phyloP scores from a whole-genome alignment of 257 asterid species.

The Asclepias syriaca region DNA sequence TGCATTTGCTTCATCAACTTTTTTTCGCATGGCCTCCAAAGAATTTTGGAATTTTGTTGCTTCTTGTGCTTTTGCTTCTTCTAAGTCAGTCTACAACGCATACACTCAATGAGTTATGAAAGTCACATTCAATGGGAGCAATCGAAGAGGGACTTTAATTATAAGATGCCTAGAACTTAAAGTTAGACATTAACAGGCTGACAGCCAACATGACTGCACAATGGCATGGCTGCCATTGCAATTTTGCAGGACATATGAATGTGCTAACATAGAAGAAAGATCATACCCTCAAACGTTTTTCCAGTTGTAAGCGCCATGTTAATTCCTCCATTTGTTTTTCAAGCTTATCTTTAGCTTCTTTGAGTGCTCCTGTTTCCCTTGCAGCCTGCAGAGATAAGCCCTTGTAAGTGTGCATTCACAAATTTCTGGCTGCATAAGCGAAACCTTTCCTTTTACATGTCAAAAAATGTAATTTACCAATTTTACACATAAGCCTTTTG shows the following conservation, averaged over 20 bases:
- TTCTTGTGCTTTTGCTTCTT: slow-evolving; percentile 83
- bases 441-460: not conserved
- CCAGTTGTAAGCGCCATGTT: slow-evolving; percentile 94
- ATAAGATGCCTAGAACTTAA: not conserved
- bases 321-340: slow-evolving; percentile 95
- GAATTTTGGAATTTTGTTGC: slow-evolving; percentile 58
- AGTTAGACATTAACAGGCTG: not conserved
- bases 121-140: not conserved
- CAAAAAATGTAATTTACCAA: not conserved
- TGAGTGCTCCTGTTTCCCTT: slow-evolving; percentile 96
- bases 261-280: not conserved
- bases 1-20: slow-evolving; percentile 71
- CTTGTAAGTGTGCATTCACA: not conserved
- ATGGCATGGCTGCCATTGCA: not conserved
- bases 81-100: slow-evolving; percentile 74
- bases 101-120: slow-evolving; percentile 8
- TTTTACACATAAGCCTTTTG: not conserved
- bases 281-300: slow-evolving; percentile 81
- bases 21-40: slow-evolving; percentile 69
- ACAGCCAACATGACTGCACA: not conserved
- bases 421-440: not conserved
- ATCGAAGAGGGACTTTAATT: not conserved
- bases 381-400: slow-evolving; percentile 62
- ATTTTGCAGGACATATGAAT: not conserved
- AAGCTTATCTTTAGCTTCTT: slow-evolving; percentile 98